Evolutionary conservation across 257 asterid genomes (phyloP), one percentile per base, ranked within the genome.

Genomic region (Solanum appendiculatum): DNA sequence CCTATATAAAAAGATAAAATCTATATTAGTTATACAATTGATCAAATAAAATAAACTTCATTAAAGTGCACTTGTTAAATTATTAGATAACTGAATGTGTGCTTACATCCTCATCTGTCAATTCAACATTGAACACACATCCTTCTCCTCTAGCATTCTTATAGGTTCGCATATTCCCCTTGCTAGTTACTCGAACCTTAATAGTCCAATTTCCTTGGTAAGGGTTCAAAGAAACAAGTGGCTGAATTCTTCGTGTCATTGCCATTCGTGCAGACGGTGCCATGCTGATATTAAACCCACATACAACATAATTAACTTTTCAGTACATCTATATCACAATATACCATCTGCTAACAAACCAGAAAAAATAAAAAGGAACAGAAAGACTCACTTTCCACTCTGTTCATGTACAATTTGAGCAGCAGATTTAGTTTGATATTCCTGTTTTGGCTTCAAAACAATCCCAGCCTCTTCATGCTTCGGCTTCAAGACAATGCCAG

Each of bases 41-140:
- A 25, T 42, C 1, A 2, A 2, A 44, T 27, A 44, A 56, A 42
- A 42, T 1, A 54, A 25, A 15, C 39, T 44, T 0, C 58, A n/a
- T 37, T 14, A 33, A 69, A 31, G 9, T 9, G 3, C 15, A 36
- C 18, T 20, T 10, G 29, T 36, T 5, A 39, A 25, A 6, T 25
- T 7, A 16, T 6, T 18, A 31, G 12, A 39, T 4, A 75, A 36
- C 44, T 9, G 34, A 87, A 21, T 9, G 20, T 39, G 23, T 31
- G 87, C 99, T 91, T 87, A 97, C 99, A 91, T 97, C 98, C 89
- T 96, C 98, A 90, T 97, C 99, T 5, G 99, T 95, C 89, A 97
- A 89, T 91, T 97, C 99, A 18, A 97, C 97, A 89, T 97, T 97
- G 93, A 97, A 97, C n/a, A 97, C 98, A 83, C 98, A 93, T 9